These are phyloP conservation scores for Globisporangium mamillatum DNA, from an alignment of 352 stramenopile genomes.

Conservation along the genomic window DNA sequence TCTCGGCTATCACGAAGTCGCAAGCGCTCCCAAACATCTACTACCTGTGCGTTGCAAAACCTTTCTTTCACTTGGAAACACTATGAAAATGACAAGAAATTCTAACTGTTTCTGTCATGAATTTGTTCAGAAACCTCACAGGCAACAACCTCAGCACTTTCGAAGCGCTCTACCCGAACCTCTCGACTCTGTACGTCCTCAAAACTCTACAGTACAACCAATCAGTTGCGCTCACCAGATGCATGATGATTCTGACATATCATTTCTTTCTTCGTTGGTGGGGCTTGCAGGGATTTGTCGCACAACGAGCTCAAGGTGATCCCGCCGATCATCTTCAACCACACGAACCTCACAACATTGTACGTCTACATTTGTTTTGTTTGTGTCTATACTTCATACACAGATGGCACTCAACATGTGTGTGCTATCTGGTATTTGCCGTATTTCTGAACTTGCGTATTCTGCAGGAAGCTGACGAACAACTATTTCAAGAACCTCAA, in stretches of 20 bases:
- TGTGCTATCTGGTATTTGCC: too few species aligned
- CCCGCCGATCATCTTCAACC: constrained; percentile 7
- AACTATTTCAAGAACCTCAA: constrained; percentile 1
- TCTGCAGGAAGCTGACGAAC: background rate
- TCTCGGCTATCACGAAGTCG: background rate
- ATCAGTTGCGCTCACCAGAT: too few species aligned
- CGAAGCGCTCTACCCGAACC: constrained; percentile 2
- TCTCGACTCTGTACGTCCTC: background rate
- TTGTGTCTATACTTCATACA: too few species aligned
- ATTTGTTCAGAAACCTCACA: background rate
- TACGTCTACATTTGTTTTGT: background rate
- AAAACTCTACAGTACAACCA: background rate
- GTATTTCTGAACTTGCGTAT: too few species aligned
- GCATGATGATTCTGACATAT: too few species aligned
- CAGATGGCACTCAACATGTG: too few species aligned
- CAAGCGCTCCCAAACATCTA: background rate
- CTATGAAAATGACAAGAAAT: too few species aligned
- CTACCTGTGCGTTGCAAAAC: background rate
- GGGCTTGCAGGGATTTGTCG: constrained; percentile 1
- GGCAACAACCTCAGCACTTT: background rate
- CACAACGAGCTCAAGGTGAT: constrained; percentile 5
- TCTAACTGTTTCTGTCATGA: too few species aligned
- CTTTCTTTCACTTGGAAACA: background rate
- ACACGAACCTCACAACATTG: constrained; percentile 1
- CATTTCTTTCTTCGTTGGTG: background rate